Evolutionary conservation across 768 basidiomycete species (phyloP), one percentile per base, ranked within the genome.

Genomic region (Boletus fagicola): DNA sequence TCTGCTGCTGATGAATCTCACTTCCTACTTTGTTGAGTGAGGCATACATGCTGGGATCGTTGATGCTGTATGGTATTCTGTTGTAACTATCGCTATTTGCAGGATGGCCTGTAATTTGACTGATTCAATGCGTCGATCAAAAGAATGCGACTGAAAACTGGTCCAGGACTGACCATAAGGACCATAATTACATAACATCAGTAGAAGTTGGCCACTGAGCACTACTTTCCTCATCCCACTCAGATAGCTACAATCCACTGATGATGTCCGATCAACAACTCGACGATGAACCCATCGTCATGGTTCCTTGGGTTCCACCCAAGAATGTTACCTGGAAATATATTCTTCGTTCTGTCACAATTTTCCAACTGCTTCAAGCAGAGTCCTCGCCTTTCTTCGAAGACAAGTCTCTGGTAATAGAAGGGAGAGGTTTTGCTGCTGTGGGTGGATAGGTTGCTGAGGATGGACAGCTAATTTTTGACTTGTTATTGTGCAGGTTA

Each of bases 1-100:
- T 87, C 83, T 53, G 92, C 91, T 0, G 81, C 86, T 40, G 88
- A 94, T 65, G 92, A 94, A 60, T 87, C 82, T n/a, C 90, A 92
- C 64, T 88, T 85, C 71, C 75, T 79, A 36, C 68, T 88, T 10
- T 45, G 83, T 83, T 50, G 79, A 65, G 69, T 57, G 35, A 49
- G 57, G 28, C 11, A 31, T 15, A 45, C 22, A 11, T 45, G n/a
- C 44, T 20, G 20, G 28, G 9, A 24, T 10, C 7, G 18, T 28
- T 40, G 36, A 31, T 33, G 2, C 26, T 51, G 46, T 57, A 49
- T 22, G 24, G 24, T 54, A 46, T 53, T 50, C 18, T 44, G 20
- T 31, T 35, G 15, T 47, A 28, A 48, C 13, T 9, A 18, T 54
- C 30, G n/a, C 13, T 46, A 49, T 43, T 49, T 45, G 49, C 31